Base-by-base conservation (phyloP, 345 rosid genomes). In the Fremontodendron californicum region DNA sequence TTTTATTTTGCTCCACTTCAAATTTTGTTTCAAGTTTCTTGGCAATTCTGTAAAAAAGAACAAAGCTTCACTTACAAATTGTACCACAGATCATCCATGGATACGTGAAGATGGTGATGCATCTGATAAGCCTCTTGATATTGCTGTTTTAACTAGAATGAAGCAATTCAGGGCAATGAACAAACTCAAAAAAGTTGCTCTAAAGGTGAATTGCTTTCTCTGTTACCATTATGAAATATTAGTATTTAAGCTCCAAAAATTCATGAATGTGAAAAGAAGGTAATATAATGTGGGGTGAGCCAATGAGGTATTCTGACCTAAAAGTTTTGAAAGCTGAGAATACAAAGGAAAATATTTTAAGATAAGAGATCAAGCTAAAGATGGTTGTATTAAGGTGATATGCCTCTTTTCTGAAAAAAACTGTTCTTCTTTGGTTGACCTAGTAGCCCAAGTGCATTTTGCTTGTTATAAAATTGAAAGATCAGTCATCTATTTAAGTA, bases 141-240 rank as follows among this genome's bases (percentile, higher is more conserved):
- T 88, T 84, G 96, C 98, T 69, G 99, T 96, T 81, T 81, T 95
- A 74, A 98, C 99, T 9, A 93, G 99, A 87, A 93, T 96, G 99
- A 96, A 93, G 80, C 99, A 96, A 68, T 96, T 96, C 90, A 84
- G 94, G 78, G 99, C 99, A 19, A 96, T 93, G 99, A 96, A 96
- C 91, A 93, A 96, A 78, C 93, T 96, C 5, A 96, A 96, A 76
- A 96, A 93, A 81, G 91, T 96, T 79, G 99, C 99, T 74, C 79
- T 96, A 55, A 96, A 96, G 96, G 99, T 92, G 83, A 85, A 82
- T 9, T 58, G 74, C 40, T 62, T 29, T 49, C 43, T 49, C 45
- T 37, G 0, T 25, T 55, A 37, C 29, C 19, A 15, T 74, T 29
- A 25, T 23, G 39, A 25, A 5, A 43, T 57, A 55, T 16, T 58